Conservation (phyloP, 257 asterid species). For the Scutellaria baicalensis region DNA sequence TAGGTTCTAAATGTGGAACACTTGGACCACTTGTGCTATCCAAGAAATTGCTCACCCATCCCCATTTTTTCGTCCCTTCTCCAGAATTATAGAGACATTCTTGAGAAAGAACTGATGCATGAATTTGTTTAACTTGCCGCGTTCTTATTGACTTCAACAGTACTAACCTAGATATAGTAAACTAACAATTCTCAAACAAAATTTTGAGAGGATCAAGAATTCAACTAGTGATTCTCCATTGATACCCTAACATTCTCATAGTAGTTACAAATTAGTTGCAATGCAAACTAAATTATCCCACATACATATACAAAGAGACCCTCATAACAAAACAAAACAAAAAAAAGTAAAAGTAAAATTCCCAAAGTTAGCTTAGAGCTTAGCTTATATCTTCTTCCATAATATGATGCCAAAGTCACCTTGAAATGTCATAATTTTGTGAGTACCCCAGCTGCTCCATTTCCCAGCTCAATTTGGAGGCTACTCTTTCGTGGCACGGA, state of each 20-base stretch:
- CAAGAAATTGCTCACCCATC: neutral
- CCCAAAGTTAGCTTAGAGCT: slow-evolving; percentile 28
- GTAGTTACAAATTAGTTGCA: slow-evolving; percentile 34
- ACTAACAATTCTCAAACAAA: too few species aligned
- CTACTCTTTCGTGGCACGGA: slow-evolving; percentile 51
- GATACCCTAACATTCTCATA: neutral
- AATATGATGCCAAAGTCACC: slow-evolving; percentile 29
- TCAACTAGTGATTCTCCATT: too few species aligned
- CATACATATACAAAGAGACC: slow-evolving; percentile 43
- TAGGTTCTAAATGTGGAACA: neutral
- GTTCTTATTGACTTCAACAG: too few species aligned
- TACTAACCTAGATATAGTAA: too few species aligned
- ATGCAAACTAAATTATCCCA: slow-evolving; percentile 17
- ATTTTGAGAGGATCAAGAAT: too few species aligned
- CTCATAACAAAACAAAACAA: slow-evolving; percentile 4
- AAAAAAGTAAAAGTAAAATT: slow-evolving; percentile 25
- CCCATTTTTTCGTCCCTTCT: neutral
- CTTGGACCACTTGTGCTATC: slow-evolving; percentile 12
- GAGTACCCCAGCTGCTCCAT: slow-evolving; percentile 45
- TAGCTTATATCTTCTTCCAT: slow-evolving; percentile 7
- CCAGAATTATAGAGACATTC: too few species aligned
- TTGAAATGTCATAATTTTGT: slow-evolving; percentile 27
- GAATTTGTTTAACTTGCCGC: neutral
- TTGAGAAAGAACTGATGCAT: too few species aligned
- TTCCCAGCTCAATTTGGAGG: slow-evolving; percentile 55